Conservation (phyloP, 192 early-diverging fungal genomes). For the Entomortierella parvispora region DNA sequence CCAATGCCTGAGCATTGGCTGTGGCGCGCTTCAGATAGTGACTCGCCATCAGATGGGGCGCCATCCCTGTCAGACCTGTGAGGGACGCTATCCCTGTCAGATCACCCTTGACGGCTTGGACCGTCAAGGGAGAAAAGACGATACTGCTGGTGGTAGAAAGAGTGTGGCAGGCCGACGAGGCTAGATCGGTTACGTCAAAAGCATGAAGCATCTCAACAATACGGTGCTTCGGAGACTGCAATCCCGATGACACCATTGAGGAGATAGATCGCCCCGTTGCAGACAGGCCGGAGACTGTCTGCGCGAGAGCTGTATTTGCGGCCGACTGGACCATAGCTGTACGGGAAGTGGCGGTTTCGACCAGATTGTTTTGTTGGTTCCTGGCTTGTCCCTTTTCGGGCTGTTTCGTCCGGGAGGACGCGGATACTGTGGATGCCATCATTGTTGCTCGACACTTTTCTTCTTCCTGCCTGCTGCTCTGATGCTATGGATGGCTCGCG, state of each 20-base stretch:
- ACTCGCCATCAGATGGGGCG: slow-evolving; percentile 59
- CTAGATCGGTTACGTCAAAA: slow-evolving; percentile 43
- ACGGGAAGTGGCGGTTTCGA: slow-evolving; percentile 23
- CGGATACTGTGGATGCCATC: slow-evolving; percentile 41
- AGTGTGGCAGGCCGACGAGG: slow-evolving; percentile 38
- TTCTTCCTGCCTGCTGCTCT: neutral
- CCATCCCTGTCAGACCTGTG: slow-evolving; percentile 55
- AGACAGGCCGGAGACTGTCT: slow-evolving; percentile 48
- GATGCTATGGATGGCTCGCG: neutral
- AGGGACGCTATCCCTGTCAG: slow-evolving; percentile 55
- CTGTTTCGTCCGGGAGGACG: slow-evolving; percentile 29
- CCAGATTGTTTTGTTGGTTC: slow-evolving; percentile 8
- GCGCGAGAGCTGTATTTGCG: slow-evolving; percentile 37
- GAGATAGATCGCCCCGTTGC: slow-evolving; percentile 50
- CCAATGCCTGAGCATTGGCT: slow-evolving; percentile 24
- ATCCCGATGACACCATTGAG: slow-evolving; percentile 37
- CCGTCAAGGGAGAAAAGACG: slow-evolving; percentile 64
- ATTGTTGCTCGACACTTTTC: neutral
- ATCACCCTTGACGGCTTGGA: slow-evolving; percentile 63
- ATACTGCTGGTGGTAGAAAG: slow-evolving; percentile 55
- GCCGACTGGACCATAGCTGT: slow-evolving; percentile 6
- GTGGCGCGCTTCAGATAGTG: slow-evolving; percentile 44
- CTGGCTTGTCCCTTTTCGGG: neutral
- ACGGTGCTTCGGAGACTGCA: slow-evolving; percentile 36
- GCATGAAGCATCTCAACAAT: slow-evolving; percentile 45